Percentiles rank a stretch among this genome's conserved stretches.
Conservation (phyloP, 345 rosid genomes). For the Aquilaria sinensis region DNA sequence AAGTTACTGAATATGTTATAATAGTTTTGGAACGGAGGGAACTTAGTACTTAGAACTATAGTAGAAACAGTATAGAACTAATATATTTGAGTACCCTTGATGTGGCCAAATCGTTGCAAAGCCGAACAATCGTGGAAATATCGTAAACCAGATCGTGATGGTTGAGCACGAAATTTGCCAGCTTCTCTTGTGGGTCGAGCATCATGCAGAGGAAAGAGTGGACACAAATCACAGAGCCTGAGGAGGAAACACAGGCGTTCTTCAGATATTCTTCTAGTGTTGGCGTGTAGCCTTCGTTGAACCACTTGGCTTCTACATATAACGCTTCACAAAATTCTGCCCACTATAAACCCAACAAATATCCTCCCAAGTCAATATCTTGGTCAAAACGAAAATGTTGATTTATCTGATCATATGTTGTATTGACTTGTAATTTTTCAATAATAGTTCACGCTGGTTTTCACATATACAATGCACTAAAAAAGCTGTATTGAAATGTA, state of each 20-base stretch:
- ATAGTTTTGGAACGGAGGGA: no score
- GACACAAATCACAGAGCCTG: constrained; percentile 28
- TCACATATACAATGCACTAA: no score
- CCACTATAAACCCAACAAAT: constrained; percentile 30
- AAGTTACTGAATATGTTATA: no score
- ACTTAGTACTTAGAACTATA: no score
- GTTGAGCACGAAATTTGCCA: background rate
- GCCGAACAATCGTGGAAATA: constrained; percentile 32
- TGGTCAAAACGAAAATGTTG: background rate
- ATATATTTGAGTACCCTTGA: constrained; percentile 21
- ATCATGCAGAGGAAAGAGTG: constrained; percentile 23
- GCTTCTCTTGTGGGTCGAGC: constrained; percentile 10
- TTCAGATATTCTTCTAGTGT: constrained; percentile 33
- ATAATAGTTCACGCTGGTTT: no score
- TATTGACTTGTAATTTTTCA: no score
- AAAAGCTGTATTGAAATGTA: no score
- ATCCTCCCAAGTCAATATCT: background rate
- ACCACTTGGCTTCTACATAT: constrained; percentile 49
- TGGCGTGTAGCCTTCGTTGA: constrained; percentile 23
- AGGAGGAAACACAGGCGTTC: constrained; percentile 41
- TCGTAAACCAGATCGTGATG: constrained; percentile 26
- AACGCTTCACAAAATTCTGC: constrained; percentile 40
- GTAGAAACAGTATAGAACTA: no score
- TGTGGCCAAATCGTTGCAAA: constrained; percentile 47
- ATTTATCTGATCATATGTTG: background rate